Base-by-base conservation (phyloP, 805 yeast genomes). In the Saccharomycopsis fibuligera region DNA sequence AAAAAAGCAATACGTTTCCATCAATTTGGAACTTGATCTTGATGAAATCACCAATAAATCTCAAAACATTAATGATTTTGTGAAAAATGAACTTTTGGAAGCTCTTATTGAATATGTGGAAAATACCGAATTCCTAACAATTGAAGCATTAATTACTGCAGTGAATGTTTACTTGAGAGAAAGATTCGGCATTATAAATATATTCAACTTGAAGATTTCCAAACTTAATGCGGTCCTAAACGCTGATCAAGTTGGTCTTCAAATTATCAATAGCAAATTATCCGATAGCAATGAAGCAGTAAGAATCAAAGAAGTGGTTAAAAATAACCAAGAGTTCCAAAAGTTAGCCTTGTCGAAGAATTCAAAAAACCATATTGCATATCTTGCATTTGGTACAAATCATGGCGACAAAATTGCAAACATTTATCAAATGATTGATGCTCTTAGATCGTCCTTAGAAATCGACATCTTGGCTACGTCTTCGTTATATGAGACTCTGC, bases 311-410 rank as follows among this genome's bases (percentile, higher is more conserved):
- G 19, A 27, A n/a, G 21, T 14, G 12, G 21, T 33, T 6, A 36
- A 42, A 14, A 38, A 38, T n/a, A 38, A 38, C 17, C 23, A 38
- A 12, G 16, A 38, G 24, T 38, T 38, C 16, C n/a, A n/a, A n/a
- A n/a, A n/a, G n/a, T 16, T 12, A 12, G 62, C 59, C 2, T 52
- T 54, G 43, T 51, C 9, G 55, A 51, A 3, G 48, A 35, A 44
- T 50, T 6, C 54, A 42, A 30, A 19, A 35, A 25, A 23, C 54
- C 87, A 82, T 59, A 68, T 67, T 2, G 95, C 78, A 0, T 89
- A 70, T 61, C 61, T 93, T 35, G 96, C 96, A 0, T 85, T 93
- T 68, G 99, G 99, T 0, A 79, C 96, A 6, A 93, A 93, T 58
- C 66, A 76, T 35, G 98, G 97, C 0, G 72, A 85, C 54, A 83